A percentile compares a stretch with the other conserved stretches of the same genome.
Conservation (phyloP, 495 filamentous ascomycete species). For the Penicillium alfredii region DNA sequence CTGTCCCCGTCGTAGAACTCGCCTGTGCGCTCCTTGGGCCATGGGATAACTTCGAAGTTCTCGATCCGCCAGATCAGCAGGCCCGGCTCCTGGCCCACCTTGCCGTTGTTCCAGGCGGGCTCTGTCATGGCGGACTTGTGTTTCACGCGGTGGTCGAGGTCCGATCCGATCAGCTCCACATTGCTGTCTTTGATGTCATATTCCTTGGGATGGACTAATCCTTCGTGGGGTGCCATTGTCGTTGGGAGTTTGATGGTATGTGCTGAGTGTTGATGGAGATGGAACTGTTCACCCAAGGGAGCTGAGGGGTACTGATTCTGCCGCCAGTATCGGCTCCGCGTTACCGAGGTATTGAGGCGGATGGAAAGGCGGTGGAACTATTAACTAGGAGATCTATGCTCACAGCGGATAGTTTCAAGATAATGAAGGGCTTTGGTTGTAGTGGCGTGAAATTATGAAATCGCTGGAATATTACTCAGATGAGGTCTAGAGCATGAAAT, state of each 20-base stretch:
- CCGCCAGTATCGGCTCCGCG: too few species aligned
- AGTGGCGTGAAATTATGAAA: too few species aligned
- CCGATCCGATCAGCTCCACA: constrained; percentile 53
- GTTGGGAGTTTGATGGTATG: background rate
- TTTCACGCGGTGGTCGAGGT: constrained; percentile 58
- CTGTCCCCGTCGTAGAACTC: constrained; percentile 59
- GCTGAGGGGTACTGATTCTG: too few species aligned
- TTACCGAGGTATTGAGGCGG: too few species aligned
- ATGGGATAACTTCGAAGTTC: constrained; percentile 53
- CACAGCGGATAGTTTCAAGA: too few species aligned
- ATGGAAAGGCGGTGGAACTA: too few species aligned
- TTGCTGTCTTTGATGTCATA: constrained; percentile 60
- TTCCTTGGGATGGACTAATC: constrained; percentile 50
- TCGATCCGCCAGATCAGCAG: constrained; percentile 58
- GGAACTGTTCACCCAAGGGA: too few species aligned
- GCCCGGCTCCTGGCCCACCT: constrained; percentile 41
- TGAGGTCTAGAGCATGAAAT: too few species aligned
- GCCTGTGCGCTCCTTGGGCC: constrained; percentile 47
- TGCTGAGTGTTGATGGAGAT: too few species aligned
- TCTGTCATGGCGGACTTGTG: constrained; percentile 55
- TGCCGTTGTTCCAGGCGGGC: constrained; percentile 54
- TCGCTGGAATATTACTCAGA: too few species aligned
- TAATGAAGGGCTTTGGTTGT: too few species aligned
- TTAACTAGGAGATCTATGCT: too few species aligned
- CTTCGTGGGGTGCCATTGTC: constrained; percentile 53